These are phyloP conservation scores for Platanthera guangdongensis DNA, from an alignment of 106 monocot species.

Conservation along the genomic window DNA sequence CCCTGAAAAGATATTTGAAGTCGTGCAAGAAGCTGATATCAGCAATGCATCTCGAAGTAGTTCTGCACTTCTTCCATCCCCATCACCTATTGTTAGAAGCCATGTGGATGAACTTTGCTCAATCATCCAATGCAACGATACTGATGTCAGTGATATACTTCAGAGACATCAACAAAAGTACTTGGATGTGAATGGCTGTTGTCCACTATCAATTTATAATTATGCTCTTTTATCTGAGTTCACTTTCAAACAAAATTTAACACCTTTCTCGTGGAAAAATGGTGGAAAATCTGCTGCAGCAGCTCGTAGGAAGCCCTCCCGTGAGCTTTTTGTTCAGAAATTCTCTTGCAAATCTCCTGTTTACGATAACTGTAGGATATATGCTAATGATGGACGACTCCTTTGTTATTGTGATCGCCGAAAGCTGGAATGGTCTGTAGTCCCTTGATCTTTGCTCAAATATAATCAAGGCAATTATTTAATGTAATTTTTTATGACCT, in stretches of 20 bases:
- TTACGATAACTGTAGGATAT: constrained; percentile 95
- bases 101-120: constrained; percentile 57
- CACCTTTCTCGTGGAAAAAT: constrained; percentile 39
- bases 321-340: constrained; percentile 82
- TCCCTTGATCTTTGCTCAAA: not conserved
- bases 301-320: constrained; percentile 52
- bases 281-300: constrained; percentile 28
- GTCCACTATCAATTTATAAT: constrained; percentile 64
- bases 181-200: constrained; percentile 29
- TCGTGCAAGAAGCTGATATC: constrained; percentile 43
- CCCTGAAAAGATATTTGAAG: constrained; percentile 34
- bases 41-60: constrained; percentile 16
- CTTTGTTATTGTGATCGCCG: constrained; percentile 94
- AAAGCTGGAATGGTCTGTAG: constrained; percentile 84
- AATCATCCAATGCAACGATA: constrained; percentile 40
- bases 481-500: not conserved
- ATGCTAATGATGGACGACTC: constrained; percentile 86
- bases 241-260: constrained; percentile 28
- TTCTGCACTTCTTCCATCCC: constrained; percentile 25
- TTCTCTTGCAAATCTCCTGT: constrained; percentile 96
- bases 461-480: not conserved
- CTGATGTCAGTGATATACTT: constrained; percentile 45
- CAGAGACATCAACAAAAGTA: constrained; percentile 46
- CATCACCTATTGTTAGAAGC: constrained; percentile 49
- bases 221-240: constrained; percentile 65